Base-by-base conservation (phyloP, 345 rosid genomes). In the Brassica nigra region DNA sequence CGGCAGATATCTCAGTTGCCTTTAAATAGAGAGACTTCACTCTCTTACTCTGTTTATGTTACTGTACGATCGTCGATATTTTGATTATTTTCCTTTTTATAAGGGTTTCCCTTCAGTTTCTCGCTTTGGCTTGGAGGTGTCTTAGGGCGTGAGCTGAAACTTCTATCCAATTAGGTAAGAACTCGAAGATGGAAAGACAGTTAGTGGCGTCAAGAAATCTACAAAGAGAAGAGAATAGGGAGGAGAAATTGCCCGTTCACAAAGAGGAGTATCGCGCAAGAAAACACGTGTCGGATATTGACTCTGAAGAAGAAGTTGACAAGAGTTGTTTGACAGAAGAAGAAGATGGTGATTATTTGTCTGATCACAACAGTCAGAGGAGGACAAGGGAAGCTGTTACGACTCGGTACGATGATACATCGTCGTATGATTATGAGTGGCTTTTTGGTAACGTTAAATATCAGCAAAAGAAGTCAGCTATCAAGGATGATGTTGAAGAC, bases 301-400 rank as follows among this genome's bases (percentile, higher is more conserved):
- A 84, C 23, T 54, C 65, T 3, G 54, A 47, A 49, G n/a, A 44
- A 4, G 77, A 55, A 49, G 33, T 16, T 29, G 73, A 64, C 5
- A 65, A 72, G 47, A 72, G 62, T 57, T 73, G 58, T 71, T 57
- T 78, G 54, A 72, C 77, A 62, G 65, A 62, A 28, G 77, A 70
- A 70, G 66, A 52, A 71, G 42, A 36, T 44, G 55, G 47, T 10
- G 76, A 80, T 7, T 82, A 73, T 54, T 52, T 83, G 33, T 82
- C 87, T 8, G 88, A 87, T 62, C 73, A 84, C 55, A 84, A 80
- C 78, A 72, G 84, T 31, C 83, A 74, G 34, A 81, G 84, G 81
- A 77, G 80, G 49, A 85, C 72, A 76, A 54, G 64, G 44, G 52
- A 73, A 15, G 7, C 44, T 10, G 8, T 49, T 36, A 2, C 58